These are phyloP conservation scores for Strigomonas galati DNA, from an alignment of 208 protist species.

Conservation along the genomic window DNA sequence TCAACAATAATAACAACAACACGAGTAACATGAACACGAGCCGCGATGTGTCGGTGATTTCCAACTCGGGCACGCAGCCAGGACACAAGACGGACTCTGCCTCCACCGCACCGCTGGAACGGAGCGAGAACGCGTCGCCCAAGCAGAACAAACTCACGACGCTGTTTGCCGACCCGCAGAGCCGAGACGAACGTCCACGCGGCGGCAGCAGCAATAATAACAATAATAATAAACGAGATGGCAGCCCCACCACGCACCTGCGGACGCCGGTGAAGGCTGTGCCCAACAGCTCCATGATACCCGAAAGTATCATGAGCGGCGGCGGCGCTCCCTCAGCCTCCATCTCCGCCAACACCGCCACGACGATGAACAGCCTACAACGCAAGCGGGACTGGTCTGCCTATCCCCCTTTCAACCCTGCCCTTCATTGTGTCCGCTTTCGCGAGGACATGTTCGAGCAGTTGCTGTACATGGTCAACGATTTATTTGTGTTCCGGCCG, in stretches of 20 bases:
- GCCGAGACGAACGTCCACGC: no score
- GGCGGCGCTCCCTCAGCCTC: background rate
- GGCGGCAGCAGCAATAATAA: no score
- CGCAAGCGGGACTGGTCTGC: slow-evolving; percentile 12
- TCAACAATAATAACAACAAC: background rate
- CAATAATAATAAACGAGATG: no score
- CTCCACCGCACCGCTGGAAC: background rate
- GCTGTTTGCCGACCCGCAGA: background rate
- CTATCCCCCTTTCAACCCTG: slow-evolving; percentile 36
- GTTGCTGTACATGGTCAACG: slow-evolving; percentile 35
- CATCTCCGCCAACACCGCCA: slow-evolving; percentile 5
- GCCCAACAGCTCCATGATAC: slow-evolving; percentile 1
- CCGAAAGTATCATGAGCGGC: slow-evolving; percentile 1
- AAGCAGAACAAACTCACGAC: background rate
- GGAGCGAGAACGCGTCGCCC: background rate
- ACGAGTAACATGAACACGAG: background rate
- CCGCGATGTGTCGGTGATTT: background rate
- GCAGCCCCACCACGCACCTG: background rate
- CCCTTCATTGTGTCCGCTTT: slow-evolving; percentile 29
- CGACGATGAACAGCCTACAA: slow-evolving; percentile 3
- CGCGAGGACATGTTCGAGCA: slow-evolving; percentile 37
- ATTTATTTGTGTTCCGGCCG: slow-evolving; percentile 26
- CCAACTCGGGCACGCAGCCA: background rate
- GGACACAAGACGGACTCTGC: background rate
- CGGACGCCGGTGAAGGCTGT: background rate